Base-by-base conservation (phyloP, 2,329 filamentous ascomycete species). In the Colletotrichum sansevieriae region DNA sequence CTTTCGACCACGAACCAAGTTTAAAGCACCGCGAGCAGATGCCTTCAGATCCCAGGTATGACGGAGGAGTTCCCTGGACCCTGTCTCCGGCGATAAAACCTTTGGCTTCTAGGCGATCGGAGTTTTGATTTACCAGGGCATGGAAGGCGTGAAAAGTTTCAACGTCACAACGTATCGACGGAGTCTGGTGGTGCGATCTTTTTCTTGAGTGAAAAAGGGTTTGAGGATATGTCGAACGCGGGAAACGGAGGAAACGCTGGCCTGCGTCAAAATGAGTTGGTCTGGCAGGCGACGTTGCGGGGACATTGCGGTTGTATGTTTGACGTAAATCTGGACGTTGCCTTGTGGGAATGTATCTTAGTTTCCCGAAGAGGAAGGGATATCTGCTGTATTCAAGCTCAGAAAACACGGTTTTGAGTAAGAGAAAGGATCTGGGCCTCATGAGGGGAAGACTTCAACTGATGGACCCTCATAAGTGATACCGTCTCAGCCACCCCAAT, bases 141-240 rank as follows among this genome's bases (percentile, higher is more conserved):
- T 90, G 82, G 73, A 90, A 89, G 2, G 82, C 78, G 2, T 76
- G 74, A 2, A 83, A 84, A 1, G 77, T 78, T 13, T 81, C 78
- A 8, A 84, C 73, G 1, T 78, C 78, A 3, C 84, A 85, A 22
- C 4, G 22, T 2, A 1, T 76, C 82, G 2, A 73, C 62, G 64
- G 83, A 80, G 72, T 90, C 87, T 73, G 90, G 90, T 71, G 90
- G 87, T 47, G 90, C 78, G 1, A 83, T 83, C 49, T 80, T 22
- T 77, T 0, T 68, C 59, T 0, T 85, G 85, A 49, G 87, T 82
- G 70, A 85, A 84, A 84, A 71, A 90, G 83, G 33, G 85, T 84
- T 2, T 3, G 3, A 25, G 25, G 25, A 6, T 25, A 6, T 25
- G 25, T 25, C 3, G 25, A 25, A 25, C 3, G 6, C 25, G 6